Base-by-base conservation (phyloP, 2,329 filamentous ascomycete species). In the Neonectria hederae region DNA sequence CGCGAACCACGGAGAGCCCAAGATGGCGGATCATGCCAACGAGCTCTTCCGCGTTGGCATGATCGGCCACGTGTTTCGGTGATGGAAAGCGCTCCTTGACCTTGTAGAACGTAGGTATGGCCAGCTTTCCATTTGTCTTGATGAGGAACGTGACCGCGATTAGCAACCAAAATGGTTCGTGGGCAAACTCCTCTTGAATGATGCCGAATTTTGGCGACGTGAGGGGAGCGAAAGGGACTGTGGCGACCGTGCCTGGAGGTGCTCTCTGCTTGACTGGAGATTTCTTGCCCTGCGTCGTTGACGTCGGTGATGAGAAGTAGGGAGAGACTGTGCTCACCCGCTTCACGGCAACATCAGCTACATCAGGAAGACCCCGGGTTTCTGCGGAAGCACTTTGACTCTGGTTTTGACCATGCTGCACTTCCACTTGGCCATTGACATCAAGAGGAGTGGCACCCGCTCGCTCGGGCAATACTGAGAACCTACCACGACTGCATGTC, bases 61-160 rank as follows among this genome's bases (percentile, higher is more conserved):
- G 89, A 2, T 80, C 78, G 1, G 88, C 88, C 10, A 97, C 84
- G 0, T 83, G 82, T 30, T 82, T 75, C 0, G 92, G 86, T 0
- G 89, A 91, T 0, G 92, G 91, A 64, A 92, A 97, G 3, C 79
- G 81, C 13, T 83, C 79, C 71, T 92, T 90, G 13, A 97, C 82
- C 14, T 83, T 75, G 75, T 89, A 90, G 68, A 97, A 91, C 0
- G 91, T 84, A 0, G 94, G 94, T 28, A 96, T 89, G 4, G 94
- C 92, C 10, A 87, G 84, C 51, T 83, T 86, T 11, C 92, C 94
- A 3, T 87, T 84, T 0, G 94, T 97, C 63, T 91, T 89, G 76
- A 95, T 95, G 30, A 97, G 87, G 72, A 97, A 94, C 0, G 92
- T 93, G 5, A 94, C 90, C 13, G 92, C 93, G 30, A 97, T 83